Conservation (phyloP, 2,329 filamentous ascomycete genomes). For the Cercospora berteroae region DNA sequence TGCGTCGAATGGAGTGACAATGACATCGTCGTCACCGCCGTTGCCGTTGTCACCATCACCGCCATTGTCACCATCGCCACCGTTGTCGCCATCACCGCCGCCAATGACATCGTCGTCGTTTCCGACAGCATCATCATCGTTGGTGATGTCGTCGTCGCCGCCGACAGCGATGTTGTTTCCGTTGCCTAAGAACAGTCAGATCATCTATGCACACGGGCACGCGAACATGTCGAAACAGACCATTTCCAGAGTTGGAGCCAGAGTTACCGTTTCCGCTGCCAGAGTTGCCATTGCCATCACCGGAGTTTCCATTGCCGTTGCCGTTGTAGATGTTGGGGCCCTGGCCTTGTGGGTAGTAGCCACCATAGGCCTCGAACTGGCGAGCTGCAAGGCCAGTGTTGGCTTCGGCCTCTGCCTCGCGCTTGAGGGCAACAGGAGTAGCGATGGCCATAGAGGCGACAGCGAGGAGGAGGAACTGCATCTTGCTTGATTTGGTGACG, state of each 20-base stretch:
- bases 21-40: neutral
- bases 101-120: neutral
- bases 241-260: neutral
- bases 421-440: neutral
- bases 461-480: slow-evolving; percentile 17
- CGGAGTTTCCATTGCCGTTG: slow-evolving; percentile 1
- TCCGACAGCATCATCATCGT: neutral
- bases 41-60: neutral
- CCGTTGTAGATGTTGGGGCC: neutral
- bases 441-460: slow-evolving; percentile 11
- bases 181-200: neutral
- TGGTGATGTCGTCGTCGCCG: neutral
- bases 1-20: neutral
- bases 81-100: neutral
- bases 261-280: slow-evolving; percentile 1
- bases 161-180: neutral
- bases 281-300: slow-evolving; percentile 2
- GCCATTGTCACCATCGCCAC: neutral
- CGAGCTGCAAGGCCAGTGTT: neutral
- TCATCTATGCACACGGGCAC: neutral
- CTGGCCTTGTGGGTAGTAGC: neutral
- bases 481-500: slow-evolving; percentile 3
- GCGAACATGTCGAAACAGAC: neutral
- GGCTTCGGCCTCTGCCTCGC: neutral
- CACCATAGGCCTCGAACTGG: neutral